Evolutionary conservation across 208 protist species (phyloP), one percentile per base, ranked within the genome.

Genomic region (Herpetomonas tarakana): DNA sequence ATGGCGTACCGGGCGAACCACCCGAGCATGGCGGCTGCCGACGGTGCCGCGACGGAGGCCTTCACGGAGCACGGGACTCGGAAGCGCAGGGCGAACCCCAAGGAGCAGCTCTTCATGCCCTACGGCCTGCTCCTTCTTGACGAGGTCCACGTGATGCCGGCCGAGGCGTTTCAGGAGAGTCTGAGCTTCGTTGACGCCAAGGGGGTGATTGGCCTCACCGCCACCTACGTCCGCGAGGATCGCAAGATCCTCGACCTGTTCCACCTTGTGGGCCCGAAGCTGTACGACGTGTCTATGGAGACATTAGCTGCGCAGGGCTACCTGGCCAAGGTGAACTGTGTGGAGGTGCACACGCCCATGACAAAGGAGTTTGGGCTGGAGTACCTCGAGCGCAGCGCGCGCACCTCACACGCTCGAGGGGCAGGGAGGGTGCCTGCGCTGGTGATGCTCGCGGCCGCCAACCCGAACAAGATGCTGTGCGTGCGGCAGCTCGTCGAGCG

Each of bases 241-340:
- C 81, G 97, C 39, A 96, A 94, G 57, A 99, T 99, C 56, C 73
- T 86, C 14, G 97, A 99, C 70, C 74, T 99, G 1, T 97, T 98
- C 52, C 97, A 98, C 73, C 83, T 99, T 4, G 98, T 99, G 46
- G 99, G 99, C 1, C 98, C 99, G 14, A 99, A 99, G 71, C 79
- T 99, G 31, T 99, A 98, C 76, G 98, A 99, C 50, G 96, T 99
- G 0, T 99, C 99, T 49, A 99, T 98, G 98, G 93, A 99, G 45
- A 94, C 98, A 54, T 80, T 99, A 4, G 83, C 91, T 35, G 74
- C 64, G 39, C 76, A 88, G 50, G 98, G 98, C 11, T 98, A 96
- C 62, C 83, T 99, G 24, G 98, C 99, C 1, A 91, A 90, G 35
- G 98, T 99, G 3, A 87, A 98, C 66, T 99, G 99, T 71, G 76